Percentiles rank a stretch among this genome's conserved stretches.
Conservation (phyloP, 2,329 filamentous ascomycete genomes). For the Monilinia polystroma region DNA sequence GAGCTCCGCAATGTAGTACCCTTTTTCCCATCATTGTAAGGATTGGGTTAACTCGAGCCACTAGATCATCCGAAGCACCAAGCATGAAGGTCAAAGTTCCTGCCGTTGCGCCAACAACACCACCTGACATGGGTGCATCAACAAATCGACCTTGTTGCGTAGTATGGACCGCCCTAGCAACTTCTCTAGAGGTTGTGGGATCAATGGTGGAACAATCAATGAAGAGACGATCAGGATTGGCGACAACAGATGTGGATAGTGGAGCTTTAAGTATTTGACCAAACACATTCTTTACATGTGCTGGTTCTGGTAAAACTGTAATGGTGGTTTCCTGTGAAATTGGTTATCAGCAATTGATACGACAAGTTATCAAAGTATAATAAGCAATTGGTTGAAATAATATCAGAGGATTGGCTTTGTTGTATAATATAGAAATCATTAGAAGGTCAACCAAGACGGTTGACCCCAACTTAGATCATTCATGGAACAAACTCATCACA, state of each 20-base stretch:
- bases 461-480: slow-evolving; percentile 40
- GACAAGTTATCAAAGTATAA: background rate
- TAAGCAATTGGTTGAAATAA: slow-evolving; percentile 17
- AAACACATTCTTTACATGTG: slow-evolving; percentile 84
- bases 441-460: slow-evolving; percentile 35
- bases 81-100: slow-evolving; percentile 96
- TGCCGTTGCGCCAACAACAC: slow-evolving; percentile 84
- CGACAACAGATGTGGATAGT: slow-evolving; percentile 49
- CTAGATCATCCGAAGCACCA: slow-evolving; percentile 61
- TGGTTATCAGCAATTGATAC: slow-evolving; percentile 15
- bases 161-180: slow-evolving; percentile 68
- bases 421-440: slow-evolving; percentile 37
- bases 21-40: slow-evolving; percentile 82
- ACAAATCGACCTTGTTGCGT: slow-evolving; percentile 74
- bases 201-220: slow-evolving; percentile 98
- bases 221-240: slow-evolving; percentile 68
- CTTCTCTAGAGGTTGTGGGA: slow-evolving; percentile 74
- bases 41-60: slow-evolving; percentile 65
- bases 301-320: slow-evolving; percentile 84
- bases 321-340: slow-evolving; percentile 72
- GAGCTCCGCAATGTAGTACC: slow-evolving; percentile 80
- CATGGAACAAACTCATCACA: slow-evolving; percentile 37
- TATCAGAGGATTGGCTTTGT: slow-evolving; percentile 40
- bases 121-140: slow-evolving; percentile 95
- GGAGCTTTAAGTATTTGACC: slow-evolving; percentile 66